Conservation (phyloP, 2,329 filamentous ascomycete species). For the Colletotrichum siamense region DNA sequence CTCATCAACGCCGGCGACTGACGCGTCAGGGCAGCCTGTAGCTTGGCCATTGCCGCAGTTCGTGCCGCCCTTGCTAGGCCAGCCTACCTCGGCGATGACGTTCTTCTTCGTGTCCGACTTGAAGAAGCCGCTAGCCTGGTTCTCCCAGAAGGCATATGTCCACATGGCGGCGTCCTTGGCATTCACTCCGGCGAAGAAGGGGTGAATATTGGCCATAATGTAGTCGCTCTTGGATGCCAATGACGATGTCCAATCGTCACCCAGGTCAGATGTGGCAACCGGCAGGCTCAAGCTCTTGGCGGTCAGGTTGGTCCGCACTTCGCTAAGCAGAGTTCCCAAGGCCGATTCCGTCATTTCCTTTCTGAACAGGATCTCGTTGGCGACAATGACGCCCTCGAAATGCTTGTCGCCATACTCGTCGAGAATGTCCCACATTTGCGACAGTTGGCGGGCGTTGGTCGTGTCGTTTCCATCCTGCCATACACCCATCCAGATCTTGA, state of each 20-base stretch:
- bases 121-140: constrained; percentile 70
- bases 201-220: constrained; percentile 96
- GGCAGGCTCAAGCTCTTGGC: constrained; percentile 69
- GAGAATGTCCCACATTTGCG: constrained; percentile 84
- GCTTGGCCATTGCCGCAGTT: constrained; percentile 27
- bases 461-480: constrained; percentile 87
- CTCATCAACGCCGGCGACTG: constrained; percentile 79
- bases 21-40: constrained; percentile 64
- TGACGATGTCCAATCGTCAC: constrained; percentile 79
- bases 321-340: constrained; percentile 68
- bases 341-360: constrained; percentile 72
- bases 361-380: constrained; percentile 81
- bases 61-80: constrained; percentile 84
- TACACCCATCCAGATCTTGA: constrained; percentile 94
- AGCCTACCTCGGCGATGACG: constrained; percentile 89
- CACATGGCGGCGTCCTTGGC: constrained; percentile 74
- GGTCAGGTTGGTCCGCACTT: constrained; percentile 77
- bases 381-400: constrained; percentile 83
- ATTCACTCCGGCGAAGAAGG: constrained; percentile 86
- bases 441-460: constrained; percentile 82
- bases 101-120: constrained; percentile 69
- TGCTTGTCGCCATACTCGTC: constrained; percentile 69
- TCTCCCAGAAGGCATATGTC: constrained; percentile 84
- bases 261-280: constrained; percentile 87
- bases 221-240: constrained; percentile 78